These are phyloP conservation scores for Saccharomyces hybrid DNA, from an alignment of 1,139 yeast genomes.

Conservation along the genomic window DNA sequence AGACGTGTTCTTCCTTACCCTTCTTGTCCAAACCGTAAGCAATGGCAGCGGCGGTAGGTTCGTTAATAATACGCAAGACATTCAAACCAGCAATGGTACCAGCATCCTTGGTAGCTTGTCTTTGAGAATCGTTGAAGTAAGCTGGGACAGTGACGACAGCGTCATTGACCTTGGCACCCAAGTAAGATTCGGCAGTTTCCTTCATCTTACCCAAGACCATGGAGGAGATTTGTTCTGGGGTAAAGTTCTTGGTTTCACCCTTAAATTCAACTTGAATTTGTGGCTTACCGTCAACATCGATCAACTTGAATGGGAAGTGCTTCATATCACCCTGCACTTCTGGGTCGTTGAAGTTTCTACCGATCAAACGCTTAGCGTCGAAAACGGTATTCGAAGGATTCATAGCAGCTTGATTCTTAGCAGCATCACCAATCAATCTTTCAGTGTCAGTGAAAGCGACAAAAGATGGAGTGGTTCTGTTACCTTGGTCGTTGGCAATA, in stretches of 20 bases:
- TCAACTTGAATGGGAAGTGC: conserved; percentile 56
- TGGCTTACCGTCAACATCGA: conserved; percentile 52
- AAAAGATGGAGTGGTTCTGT: conserved; percentile 61
- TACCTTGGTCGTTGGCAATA: conserved; percentile 63
- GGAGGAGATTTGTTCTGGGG: conserved; percentile 60
- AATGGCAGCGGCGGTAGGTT: conserved; percentile 98
- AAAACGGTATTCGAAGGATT: conserved; percentile 58
- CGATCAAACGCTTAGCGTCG: conserved; percentile 62
- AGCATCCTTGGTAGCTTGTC: conserved; percentile 99
- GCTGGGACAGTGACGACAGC: conserved; percentile 88
- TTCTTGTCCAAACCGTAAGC: conserved; percentile 97
- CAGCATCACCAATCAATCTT: conserved; percentile 62
- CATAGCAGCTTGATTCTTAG: conserved; percentile 64
- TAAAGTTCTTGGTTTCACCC: conserved; percentile 55
- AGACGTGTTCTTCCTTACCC: conserved; percentile 79
- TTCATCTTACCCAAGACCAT: conserved; percentile 58
- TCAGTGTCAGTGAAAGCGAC: conserved; percentile 62
- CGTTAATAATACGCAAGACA: conserved; percentile 95
- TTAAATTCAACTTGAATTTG: conserved; percentile 52
- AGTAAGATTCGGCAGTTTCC: conserved; percentile 56
- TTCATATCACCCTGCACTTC: conserved; percentile 51
- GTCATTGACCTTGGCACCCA: conserved; percentile 56
- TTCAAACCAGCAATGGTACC: conserved; percentile 97
- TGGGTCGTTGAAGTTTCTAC: conserved; percentile 51
- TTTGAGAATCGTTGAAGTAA: conserved; percentile 95